Evolutionary conservation across 768 basidiomycete species (phyloP), one percentile per base, ranked within the genome.

Genomic region (Imleria badia): DNA sequence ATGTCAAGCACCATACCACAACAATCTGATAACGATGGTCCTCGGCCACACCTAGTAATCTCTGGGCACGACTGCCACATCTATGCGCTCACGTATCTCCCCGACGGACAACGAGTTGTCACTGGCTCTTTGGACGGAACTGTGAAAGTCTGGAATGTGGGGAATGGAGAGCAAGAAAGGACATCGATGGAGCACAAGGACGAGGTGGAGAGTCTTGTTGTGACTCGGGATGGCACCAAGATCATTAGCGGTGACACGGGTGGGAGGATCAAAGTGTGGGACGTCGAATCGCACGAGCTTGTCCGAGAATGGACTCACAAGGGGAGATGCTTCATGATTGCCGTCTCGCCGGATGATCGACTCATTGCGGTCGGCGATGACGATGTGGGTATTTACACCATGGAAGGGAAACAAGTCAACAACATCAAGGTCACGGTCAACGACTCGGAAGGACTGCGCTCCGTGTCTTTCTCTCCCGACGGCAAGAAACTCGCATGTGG

Each of bases 41-140:
- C 45, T 9, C 39, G n/a, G 6, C 43, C 43, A 15, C 51, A 34
- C 4, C 41, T 43, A 2, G 23, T 22, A 6, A 39, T 51, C 4
- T 33, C 5, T 3, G 23, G 3, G 19, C 20, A 33, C 22, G 9
- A n/a, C 6, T 1, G 11, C 5, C 15, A 23, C 10, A 23, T 50
- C 13, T n/a, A 44, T n/a, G n/a, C n/a, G n/a, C n/a, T 60, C 5
- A 43, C 23, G n/a, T 61, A 31, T 17, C 48, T 41, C 39, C 40
- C 40, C 8, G 48, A 50, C 31, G 31, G 48, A 34, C 39, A n/a
- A 34, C 45, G 15, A 0, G 5, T 51, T 15, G 34, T 54, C 29
- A 47, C 44, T 2, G 6, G 48, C 2, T 52, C 29, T 26, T 0
- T 0, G 0, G 43, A 46, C 3, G 22, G 43, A 43, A 34, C 11